Evolutionary conservation across 371 early-diverging fungal species (phyloP).

Genomic region (Conidiobolus incongruus): DNA sequence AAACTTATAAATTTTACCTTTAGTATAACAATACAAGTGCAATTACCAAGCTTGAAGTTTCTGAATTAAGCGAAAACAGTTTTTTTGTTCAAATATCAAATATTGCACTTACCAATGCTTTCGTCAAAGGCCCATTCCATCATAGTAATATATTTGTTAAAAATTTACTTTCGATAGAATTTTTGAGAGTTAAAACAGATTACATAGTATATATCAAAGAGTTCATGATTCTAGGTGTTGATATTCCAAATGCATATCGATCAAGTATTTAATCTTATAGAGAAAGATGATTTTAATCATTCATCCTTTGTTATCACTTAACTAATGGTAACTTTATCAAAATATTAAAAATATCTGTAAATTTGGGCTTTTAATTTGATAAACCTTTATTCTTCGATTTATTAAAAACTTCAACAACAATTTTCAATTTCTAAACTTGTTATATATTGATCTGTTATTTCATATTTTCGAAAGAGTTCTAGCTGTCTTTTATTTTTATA

Average conservation of each 20-base stretch:
- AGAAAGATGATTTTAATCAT: slow-evolving; percentile 21
- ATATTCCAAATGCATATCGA: slow-evolving; percentile 45
- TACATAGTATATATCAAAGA: slow-evolving; percentile 26
- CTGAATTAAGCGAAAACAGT: slow-evolving; percentile 52
- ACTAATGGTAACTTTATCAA: too few relatives aligned
- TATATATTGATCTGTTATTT: too few relatives aligned
- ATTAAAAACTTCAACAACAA: too few relatives aligned
- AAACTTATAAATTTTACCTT: slow-evolving; percentile 48
- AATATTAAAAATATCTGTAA: too few relatives aligned
- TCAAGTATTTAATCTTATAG: slow-evolving; percentile 44
- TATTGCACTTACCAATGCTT: slow-evolving; percentile 14
- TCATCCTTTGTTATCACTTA: background rate
- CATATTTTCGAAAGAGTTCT: too few relatives aligned
- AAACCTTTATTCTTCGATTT: too few relatives aligned
- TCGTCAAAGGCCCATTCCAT: slow-evolving; percentile 17
- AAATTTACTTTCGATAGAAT: slow-evolving; percentile 29
- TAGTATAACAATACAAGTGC: slow-evolving; percentile 45
- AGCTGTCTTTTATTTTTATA: too few relatives aligned
- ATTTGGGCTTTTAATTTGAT: too few relatives aligned
- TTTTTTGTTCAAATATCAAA: slow-evolving; percentile 39
- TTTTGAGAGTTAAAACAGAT: slow-evolving; percentile 49
- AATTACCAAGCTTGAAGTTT: slow-evolving; percentile 65
- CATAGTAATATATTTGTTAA: slow-evolving; percentile 33
- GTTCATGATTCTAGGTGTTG: slow-evolving; percentile 38
- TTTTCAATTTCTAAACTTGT: too few relatives aligned